These are phyloP conservation scores for Lepidium didymum DNA, from an alignment of 345 rosid genomes.

Conservation along the genomic window DNA sequence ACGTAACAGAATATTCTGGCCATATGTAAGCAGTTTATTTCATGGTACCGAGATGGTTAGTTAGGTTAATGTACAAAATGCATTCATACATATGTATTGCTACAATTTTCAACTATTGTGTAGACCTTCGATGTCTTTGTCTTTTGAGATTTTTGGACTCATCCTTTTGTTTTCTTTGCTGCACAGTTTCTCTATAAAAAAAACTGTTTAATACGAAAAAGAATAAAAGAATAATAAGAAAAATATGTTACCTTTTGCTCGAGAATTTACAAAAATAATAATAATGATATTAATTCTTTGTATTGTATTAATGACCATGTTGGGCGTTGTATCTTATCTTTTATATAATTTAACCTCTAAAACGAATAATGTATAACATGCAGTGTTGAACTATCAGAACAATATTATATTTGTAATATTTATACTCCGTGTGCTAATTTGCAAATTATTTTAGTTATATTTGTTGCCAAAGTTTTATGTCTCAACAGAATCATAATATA, in stretches of 20 bases:
- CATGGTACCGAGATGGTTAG: conserved; percentile 21
- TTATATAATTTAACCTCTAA: too few species aligned
- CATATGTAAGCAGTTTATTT: conserved; percentile 21
- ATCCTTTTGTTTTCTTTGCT: conserved; percentile 15
- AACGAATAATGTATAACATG: too few species aligned
- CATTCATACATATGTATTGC: conserved; percentile 9
- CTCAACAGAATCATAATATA: too few species aligned
- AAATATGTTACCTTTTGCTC: too few species aligned
- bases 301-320: neutral
- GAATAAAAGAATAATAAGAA: too few species aligned
- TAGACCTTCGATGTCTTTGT: conserved; percentile 28
- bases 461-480: too few species aligned
- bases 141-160: conserved; percentile 14
- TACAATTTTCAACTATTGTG: conserved; percentile 19
- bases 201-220: too few species aligned
- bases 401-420: too few species aligned
- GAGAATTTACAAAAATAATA: neutral
- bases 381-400: too few species aligned
- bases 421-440: too few species aligned
- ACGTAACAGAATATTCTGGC: conserved; percentile 26
- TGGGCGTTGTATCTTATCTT: conserved; percentile 17
- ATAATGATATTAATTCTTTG: neutral
- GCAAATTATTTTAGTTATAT: too few species aligned
- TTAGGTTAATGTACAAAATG: conserved; percentile 18
- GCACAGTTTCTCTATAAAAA: neutral